Base-by-base conservation (phyloP, 768 basidiomycete genomes). In the Kwoniella sp. region DNA sequence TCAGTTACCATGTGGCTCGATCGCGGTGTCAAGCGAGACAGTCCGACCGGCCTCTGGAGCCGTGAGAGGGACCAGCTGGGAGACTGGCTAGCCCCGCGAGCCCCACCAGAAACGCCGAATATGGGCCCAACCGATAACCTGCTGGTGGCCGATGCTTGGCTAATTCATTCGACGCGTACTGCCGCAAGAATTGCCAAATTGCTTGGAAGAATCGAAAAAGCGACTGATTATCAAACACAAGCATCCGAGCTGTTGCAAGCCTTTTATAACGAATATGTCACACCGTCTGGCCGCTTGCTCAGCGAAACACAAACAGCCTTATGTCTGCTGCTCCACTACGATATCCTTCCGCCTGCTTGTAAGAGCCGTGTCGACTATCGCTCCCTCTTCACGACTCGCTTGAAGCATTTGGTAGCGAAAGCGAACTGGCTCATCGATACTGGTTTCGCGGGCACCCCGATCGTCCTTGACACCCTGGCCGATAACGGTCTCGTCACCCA, bases 391-490 rank as follows among this genome's bases (percentile, higher is more conserved):
- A 17, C 55, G 1, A 49, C 66, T 30, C 64, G 70, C 3, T 36
- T 69, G 7, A 65, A n/a, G 3, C 17, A 52, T 4, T 37, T 65
- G 22, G 70, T 72, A 8, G 24, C 46, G 15, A 52, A 52, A 46
- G 64, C 55, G 26, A 54, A 55, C 47, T 71, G 63, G 67, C 49
- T 49, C 1, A 55, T 78, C n/a, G 47, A 65, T 1, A 78, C 77
- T 13, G 77, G 77, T 8, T 78, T 78, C 50, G 77, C 76, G 26
- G 77, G 74, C 12, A 79, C 77, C 8, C 77, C 76, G 3, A 64
- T 69, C 55, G 73, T 79, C 44, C 72, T 79, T 1, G 68, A 68
- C 40, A 64, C 69, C 7, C 58, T 79, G 6, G 67, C 64, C 29
- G 58, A 65, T 8, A 58, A 50, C 30, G 73, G 63, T 36, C 58